Evolutionary conservation across 768 basidiomycete species (phyloP).

Genomic region (Termitomyces sp.): DNA sequence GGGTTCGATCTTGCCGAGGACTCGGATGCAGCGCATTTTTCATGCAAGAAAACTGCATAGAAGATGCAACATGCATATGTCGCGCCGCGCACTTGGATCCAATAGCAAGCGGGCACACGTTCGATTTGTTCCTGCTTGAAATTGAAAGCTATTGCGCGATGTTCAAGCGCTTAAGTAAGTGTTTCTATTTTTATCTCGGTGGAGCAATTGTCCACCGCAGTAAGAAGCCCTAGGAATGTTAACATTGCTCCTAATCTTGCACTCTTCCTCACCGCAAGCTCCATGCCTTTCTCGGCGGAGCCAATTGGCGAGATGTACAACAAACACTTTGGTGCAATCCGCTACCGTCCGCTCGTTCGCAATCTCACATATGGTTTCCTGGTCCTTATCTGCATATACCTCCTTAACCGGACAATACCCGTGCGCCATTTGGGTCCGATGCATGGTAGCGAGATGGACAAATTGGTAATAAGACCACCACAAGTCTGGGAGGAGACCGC

Average conservation of each 20-base stretch:
- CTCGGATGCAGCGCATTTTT: not conserved
- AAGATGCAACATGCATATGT: not conserved
- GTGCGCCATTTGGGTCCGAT: slow-evolving; percentile 8
- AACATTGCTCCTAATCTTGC: too few species aligned
- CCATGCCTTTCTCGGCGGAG: slow-evolving; percentile 8
- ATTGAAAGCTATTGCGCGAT: too few species aligned
- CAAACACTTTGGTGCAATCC: slow-evolving; percentile 9
- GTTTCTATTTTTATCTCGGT: slow-evolving; percentile 9
- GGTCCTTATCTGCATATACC: slow-evolving; percentile 23
- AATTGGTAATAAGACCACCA: slow-evolving; percentile 19
- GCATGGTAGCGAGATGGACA: not conserved
- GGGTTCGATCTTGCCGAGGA: not conserved
- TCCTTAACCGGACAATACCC: slow-evolving; percentile 19
- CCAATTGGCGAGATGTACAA: slow-evolving; percentile 10
- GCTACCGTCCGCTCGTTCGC: slow-evolving; percentile 24
- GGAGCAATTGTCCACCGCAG: too few species aligned
- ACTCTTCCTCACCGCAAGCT: not conserved
- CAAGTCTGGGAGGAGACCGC: slow-evolving; percentile 51
- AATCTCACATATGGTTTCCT: slow-evolving; percentile 26
- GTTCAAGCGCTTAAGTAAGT: too few species aligned
- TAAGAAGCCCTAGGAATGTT: too few species aligned
- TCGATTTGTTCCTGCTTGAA: not conserved
- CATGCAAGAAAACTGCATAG: not conserved
- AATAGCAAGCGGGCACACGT: too few species aligned
- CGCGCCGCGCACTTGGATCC: too few species aligned